phyloP scores from a whole-genome alignment of 1,284 basidiomycete genomes.

The Leccinum holopus region DNA sequence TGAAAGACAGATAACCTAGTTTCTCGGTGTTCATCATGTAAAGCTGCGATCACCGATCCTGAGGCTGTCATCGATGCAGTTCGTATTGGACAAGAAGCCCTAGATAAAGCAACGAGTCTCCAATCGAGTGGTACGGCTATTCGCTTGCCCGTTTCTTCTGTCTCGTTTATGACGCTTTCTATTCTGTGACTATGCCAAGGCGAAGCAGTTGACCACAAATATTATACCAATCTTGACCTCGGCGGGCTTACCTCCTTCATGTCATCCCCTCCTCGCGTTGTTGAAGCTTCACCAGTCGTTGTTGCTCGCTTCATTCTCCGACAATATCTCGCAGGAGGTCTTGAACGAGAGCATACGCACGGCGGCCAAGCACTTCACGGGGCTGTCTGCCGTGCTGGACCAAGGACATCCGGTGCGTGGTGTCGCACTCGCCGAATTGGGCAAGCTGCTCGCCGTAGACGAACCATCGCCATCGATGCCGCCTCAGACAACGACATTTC shows the following conservation, averaged over 20 bases:
- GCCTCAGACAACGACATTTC: constrained; percentile 43
- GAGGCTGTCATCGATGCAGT: constrained; percentile 43
- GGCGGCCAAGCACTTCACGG: constrained; percentile 56
- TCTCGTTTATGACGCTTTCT: neutral
- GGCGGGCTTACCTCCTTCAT: constrained; percentile 54
- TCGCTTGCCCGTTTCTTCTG: neutral
- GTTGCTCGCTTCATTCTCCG: constrained; percentile 53
- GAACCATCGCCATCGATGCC: constrained; percentile 46
- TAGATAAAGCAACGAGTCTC: constrained; percentile 66
- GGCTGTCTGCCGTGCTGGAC: constrained; percentile 53
- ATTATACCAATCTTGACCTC: constrained; percentile 61
- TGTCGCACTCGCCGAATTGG: constrained; percentile 75
- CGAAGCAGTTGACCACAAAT: constrained; percentile 60
- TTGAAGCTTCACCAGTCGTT: constrained; percentile 67
- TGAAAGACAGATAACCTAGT: constrained; percentile 41
- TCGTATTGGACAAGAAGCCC: constrained; percentile 63
- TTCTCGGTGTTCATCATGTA: constrained; percentile 62
- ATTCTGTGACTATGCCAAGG: constrained; percentile 48
- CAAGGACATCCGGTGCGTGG: constrained; percentile 79
- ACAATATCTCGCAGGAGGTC: constrained; percentile 41
- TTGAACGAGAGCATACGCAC: constrained; percentile 65
- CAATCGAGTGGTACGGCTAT: constrained; percentile 52
- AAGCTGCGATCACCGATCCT: constrained; percentile 43
- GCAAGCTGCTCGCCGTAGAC: constrained; percentile 77
- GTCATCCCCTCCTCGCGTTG: constrained; percentile 77